Base-by-base conservation (phyloP, 2,329 filamentous ascomycete species). In the Fusarium avenaceum region DNA sequence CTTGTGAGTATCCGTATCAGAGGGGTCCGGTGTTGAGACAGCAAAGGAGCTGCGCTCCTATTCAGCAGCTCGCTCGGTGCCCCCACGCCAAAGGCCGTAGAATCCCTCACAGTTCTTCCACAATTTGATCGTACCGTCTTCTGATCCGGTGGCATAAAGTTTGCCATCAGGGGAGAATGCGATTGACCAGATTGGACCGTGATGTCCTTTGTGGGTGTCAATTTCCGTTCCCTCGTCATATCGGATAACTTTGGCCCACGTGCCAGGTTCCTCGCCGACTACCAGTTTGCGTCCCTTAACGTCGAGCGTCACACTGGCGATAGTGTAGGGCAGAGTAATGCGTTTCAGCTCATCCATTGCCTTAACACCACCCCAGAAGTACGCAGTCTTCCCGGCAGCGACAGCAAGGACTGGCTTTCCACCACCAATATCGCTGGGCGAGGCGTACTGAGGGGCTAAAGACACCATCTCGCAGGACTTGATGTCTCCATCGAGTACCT, bases 41-140 rank as follows among this genome's bases (percentile, higher is more conserved):
- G 70, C 70, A 65, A 65, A 30, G 51, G 63, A 61, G 39, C 69
- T 73, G 50, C 67, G 72, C 20, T 72, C 75, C 79, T 81, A 81
- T 74, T 81, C 79, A 53, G 74, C 74, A 61, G 75, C 67, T 53
- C 75, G 76, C 54, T 80, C 76, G 10, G 75, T 76, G n/a, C 83
- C 83, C 49, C 85, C 85, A 39, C 85, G 83, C 88, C 88, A 90
- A 38, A 90, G 82, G 3, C 88, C 88, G 58, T 89, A 90, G 60
- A 84, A 86, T 1, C 88, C 88, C 7, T 89, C 86, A 62, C 88
- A 90, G 68, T 90, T 90, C 81, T 90, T 90, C 88, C 88, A 90
- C 83, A 99, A 84, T 82, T 99, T 99, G 79, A 99, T 96, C 0
- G 96, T 99, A 40, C 96, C 96, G 75, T 99, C 96, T 77, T 99